phyloP scores from a whole-genome alignment of 441 rosid species.

The Theobroma grandiflorum region DNA sequence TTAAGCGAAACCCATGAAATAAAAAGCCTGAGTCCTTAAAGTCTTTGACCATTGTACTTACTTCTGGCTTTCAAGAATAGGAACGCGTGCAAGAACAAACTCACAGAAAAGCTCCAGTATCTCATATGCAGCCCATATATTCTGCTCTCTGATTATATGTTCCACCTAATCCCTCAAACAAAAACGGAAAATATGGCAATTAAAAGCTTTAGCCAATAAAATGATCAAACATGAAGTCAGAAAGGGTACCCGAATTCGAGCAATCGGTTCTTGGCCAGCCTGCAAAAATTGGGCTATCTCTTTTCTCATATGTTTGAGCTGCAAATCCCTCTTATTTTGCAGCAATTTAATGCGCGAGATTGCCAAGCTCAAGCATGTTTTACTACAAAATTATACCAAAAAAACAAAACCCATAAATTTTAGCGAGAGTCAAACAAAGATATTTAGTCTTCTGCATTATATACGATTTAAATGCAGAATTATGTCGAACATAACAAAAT shows the following conservation, averaged over 20 bases:
- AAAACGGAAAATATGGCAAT: conserved; percentile 15
- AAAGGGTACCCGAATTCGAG: conserved; percentile 78
- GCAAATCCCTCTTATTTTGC: conserved; percentile 93
- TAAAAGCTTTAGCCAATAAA: conserved; percentile 20
- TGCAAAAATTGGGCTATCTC: conserved; percentile 93
- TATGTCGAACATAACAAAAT: not conserved
- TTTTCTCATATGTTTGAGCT: conserved; percentile 89
- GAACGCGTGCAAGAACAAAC: conserved; percentile 86
- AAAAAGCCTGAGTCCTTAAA: not conserved
- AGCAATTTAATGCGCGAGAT: conserved; percentile 86
- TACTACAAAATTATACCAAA: conserved; percentile 55
- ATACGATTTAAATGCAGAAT: not conserved
- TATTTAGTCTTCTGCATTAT: not conserved
- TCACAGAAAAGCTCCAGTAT: conserved; percentile 87
- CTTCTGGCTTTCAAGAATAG: conserved; percentile 82
- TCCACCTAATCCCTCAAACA: conserved; percentile 64
- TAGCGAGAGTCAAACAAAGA: not conserved
- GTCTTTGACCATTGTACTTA: conserved; percentile 38
- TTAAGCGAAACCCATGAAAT: not conserved
- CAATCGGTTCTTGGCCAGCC: conserved; percentile 93
- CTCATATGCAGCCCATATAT: conserved; percentile 82
- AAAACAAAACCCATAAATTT: not conserved
- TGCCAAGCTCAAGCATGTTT: conserved; percentile 78
- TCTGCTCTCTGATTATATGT: conserved; percentile 88
- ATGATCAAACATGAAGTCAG: conserved; percentile 1